Conservation (phyloP, 2,329 filamentous ascomycete species). For the Sporothrix brunneoviolacea region DNA sequence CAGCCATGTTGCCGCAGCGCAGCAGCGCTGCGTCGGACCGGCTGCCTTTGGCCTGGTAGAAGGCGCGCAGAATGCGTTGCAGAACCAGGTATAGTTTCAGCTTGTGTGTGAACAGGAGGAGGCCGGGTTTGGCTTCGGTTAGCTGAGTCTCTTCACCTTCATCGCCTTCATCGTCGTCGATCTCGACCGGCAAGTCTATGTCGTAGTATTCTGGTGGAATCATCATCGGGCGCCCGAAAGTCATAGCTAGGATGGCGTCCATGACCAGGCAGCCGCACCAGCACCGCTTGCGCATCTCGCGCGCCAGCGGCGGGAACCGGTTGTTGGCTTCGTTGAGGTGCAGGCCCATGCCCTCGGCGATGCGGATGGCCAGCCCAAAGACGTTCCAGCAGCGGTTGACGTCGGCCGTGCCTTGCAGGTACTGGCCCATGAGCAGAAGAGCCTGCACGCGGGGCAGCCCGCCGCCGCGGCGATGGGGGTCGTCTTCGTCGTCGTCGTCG, state of each 20-base stretch:
- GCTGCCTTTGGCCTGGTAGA: constrained; percentile 1
- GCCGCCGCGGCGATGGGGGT: background rate
- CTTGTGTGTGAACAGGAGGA: constrained; percentile 4
- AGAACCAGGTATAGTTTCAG: constrained; percentile 5
- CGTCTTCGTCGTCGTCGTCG: background rate
- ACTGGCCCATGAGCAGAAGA: constrained; percentile 10
- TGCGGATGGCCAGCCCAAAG: constrained; percentile 8
- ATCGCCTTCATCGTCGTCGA: too few species aligned
- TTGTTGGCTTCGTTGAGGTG: constrained; percentile 5
- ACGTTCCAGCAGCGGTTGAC: constrained; percentile 6
- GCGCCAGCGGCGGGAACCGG: background rate
- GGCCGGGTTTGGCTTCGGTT: too few species aligned
- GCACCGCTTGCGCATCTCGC: constrained; percentile 7
- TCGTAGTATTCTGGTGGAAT: constrained; percentile 5
- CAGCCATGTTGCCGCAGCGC: background rate
- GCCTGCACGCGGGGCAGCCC: background rate
- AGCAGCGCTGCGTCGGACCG: too few species aligned
- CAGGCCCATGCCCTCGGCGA: constrained; percentile 6
- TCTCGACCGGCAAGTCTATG: too few species aligned
- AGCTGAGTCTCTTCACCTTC: too few species aligned
- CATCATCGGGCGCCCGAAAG: constrained; percentile 4
- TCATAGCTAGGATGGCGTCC: constrained; percentile 8
- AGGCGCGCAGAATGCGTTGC: constrained; percentile 1
- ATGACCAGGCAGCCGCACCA: constrained; percentile 11
- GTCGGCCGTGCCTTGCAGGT: constrained; percentile 3